phyloP scores from a whole-genome alignment of 257 asterid genomes.

The Nicotiana undulata region DNA sequence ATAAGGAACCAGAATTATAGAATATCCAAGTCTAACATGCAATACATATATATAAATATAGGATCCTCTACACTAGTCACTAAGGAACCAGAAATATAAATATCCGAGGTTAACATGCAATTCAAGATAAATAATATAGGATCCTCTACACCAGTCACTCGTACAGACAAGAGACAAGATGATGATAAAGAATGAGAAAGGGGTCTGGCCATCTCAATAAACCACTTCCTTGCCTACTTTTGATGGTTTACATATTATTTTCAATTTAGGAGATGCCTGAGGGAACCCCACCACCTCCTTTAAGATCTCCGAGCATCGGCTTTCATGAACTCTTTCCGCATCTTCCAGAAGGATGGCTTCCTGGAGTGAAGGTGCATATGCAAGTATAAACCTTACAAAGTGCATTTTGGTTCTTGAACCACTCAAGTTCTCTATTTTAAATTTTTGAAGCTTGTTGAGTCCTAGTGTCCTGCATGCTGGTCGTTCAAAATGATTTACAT shows the following conservation, averaged over 20 bases:
- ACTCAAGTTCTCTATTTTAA: background rate
- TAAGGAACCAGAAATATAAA: background rate
- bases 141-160: background rate
- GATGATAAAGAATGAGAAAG: background rate
- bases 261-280: background rate
- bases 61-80: no score
- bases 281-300: background rate
- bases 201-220: background rate
- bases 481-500: background rate
- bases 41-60: no score
- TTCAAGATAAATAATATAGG: background rate
- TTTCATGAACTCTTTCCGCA: background rate
- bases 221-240: background rate
- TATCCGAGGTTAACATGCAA: background rate
- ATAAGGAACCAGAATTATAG: background rate
- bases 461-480: background rate
- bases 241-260: background rate
- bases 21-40: no score
- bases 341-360: background rate
- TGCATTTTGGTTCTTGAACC: background rate
- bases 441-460: background rate
- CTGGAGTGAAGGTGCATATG: background rate
- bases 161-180: background rate
- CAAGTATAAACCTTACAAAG: background rate
- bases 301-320: background rate